phyloP scores from a whole-genome alignment of 371 early-diverging fungal genomes.

The Capillidium heterosporum region DNA sequence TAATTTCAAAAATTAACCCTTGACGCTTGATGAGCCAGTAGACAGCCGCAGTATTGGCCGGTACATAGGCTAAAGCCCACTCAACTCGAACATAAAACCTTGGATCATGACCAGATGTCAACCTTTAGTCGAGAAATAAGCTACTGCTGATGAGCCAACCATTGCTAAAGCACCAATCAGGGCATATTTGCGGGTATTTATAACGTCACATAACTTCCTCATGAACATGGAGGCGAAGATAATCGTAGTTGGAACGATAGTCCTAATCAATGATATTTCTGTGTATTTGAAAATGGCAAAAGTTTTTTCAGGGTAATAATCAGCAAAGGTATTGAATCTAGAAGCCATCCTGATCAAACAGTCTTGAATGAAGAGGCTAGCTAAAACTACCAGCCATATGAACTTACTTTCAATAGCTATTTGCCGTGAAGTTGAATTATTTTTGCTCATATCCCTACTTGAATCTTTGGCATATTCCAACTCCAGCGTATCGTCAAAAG shows the following conservation, averaged over 20 bases:
- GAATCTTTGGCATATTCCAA: no score
- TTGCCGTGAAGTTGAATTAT: no score
- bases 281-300: neutral
- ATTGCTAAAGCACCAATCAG: neutral
- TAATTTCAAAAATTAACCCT: conserved; percentile 53
- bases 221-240: neutral
- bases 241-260: neutral
- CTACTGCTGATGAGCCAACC: neutral
- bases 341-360: neutral
- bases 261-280: neutral
- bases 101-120: conserved; percentile 52
- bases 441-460: no score
- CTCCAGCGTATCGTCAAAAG: no score
- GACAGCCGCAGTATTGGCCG: conserved; percentile 18
- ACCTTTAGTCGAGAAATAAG: neutral
- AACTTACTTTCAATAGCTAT: conserved; percentile 17
- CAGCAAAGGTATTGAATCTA: neutral
- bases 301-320: neutral
- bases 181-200: neutral
- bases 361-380: conserved; percentile 19
- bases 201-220: neutral
- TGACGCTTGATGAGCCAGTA: conserved; percentile 56
- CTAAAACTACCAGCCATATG: conserved; percentile 21
- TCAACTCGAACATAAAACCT: conserved; percentile 41
- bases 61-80: conserved; percentile 37